These are phyloP conservation scores for Aspergillus bertholletiae DNA, from an alignment of 495 filamentous ascomycete species.

Conservation along the genomic window DNA sequence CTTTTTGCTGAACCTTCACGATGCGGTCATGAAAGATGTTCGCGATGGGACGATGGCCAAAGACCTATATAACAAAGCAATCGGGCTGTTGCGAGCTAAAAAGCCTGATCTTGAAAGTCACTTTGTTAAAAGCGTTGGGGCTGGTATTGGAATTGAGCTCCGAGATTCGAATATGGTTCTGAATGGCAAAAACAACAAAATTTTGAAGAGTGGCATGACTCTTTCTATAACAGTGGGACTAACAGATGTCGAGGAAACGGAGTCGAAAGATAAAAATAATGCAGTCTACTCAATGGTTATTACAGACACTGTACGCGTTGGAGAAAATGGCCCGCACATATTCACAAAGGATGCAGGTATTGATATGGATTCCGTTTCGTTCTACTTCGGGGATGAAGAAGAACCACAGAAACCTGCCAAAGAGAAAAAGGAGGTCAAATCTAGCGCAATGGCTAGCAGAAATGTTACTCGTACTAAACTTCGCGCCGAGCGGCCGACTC, in stretches of 20 bases:
- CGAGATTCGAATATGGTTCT: constrained; percentile 77
- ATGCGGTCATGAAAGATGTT: constrained; percentile 81
- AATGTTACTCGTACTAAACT: constrained; percentile 94
- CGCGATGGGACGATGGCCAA: constrained; percentile 83
- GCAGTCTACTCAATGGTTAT: constrained; percentile 85
- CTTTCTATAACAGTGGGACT: constrained; percentile 84
- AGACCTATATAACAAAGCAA: constrained; percentile 87
- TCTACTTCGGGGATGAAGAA: constrained; percentile 95
- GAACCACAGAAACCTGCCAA: constrained; percentile 57
- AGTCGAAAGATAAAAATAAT: constrained; percentile 79
- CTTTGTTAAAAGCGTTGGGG: constrained; percentile 85
- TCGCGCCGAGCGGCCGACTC: constrained; percentile 80
- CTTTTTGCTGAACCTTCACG: constrained; percentile 81
- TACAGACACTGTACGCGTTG: constrained; percentile 89
- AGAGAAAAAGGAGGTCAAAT: constrained; percentile 76
- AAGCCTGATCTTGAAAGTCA: constrained; percentile 93
- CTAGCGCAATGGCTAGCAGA: constrained; percentile 79
- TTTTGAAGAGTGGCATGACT: constrained; percentile 95
- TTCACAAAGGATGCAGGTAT: constrained; percentile 91
- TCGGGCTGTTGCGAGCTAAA: constrained; percentile 71
- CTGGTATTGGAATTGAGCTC: constrained; percentile 88
- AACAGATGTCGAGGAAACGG: constrained; percentile 77
- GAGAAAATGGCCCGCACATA: constrained; percentile 64
- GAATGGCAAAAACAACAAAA: constrained; percentile 76
- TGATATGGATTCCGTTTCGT: constrained; percentile 87